phyloP scores from a whole-genome alignment of 1,139 yeast genomes.

The Tardiomyces digboiensis region DNA sequence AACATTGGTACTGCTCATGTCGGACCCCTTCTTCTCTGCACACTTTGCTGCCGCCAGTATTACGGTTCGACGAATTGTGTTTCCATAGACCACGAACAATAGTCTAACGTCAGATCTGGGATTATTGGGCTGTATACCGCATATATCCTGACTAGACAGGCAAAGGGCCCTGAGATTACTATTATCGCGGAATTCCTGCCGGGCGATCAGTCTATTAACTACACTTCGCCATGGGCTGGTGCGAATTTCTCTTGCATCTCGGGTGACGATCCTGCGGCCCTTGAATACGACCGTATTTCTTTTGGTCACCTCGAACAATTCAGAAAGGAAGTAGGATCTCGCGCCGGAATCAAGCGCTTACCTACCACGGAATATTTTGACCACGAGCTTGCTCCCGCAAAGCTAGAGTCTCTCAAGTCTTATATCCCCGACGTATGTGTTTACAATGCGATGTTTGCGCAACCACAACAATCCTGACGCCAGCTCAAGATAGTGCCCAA shows the following conservation, averaged over 20 bases:
- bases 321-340: constrained; percentile 41
- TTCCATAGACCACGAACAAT: too few species aligned
- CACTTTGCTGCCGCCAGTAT: too few species aligned
- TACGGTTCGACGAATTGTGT: too few species aligned
- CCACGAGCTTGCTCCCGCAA: constrained; percentile 27
- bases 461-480: background rate
- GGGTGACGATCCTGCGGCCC: constrained; percentile 43
- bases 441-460: background rate
- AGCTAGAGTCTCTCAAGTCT: constrained; percentile 35
- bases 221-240: constrained; percentile 53
- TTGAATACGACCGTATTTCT: constrained; percentile 46
- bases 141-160: constrained; percentile 38
- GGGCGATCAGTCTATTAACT: constrained; percentile 61
- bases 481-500: constrained; percentile 4
- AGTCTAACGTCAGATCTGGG: constrained; percentile 39
- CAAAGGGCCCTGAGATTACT: constrained; percentile 39
- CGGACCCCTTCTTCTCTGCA: too few species aligned
- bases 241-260: constrained; percentile 55
- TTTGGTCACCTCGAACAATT: constrained; percentile 38
- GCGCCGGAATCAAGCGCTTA: constrained; percentile 45
- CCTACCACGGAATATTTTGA: constrained; percentile 44
- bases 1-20: too few species aligned
- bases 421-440: constrained; percentile 38
- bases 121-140: constrained; percentile 63
- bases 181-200: constrained; percentile 58